Evolutionary conservation across 257 asterid genomes (phyloP).

Genomic region (Petrea volubilis): DNA sequence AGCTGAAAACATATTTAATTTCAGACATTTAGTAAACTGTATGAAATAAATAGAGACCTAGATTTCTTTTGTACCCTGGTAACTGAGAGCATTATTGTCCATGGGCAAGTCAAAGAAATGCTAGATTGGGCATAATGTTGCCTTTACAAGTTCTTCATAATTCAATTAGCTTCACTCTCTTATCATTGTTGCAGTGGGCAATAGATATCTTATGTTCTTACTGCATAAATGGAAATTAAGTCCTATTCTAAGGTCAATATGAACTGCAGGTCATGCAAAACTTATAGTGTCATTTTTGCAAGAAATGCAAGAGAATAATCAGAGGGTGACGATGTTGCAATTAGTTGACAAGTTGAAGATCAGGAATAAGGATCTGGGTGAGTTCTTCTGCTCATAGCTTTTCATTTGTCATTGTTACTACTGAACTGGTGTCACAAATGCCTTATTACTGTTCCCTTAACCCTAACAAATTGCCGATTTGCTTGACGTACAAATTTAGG

Average conservation of each 20-base stretch:
- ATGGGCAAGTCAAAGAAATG: conserved; percentile 2
- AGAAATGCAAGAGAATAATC: conserved; percentile 76
- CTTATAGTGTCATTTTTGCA: conserved; percentile 59
- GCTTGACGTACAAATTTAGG: not conserved
- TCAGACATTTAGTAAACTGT: conserved; percentile 4
- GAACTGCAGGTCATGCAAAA: conserved; percentile 72
- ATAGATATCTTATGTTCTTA: not conserved
- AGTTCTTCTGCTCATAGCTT: conserved; percentile 33
- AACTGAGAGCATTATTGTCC: not conserved
- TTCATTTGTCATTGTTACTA: not conserved
- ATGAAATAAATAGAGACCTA: not conserved
- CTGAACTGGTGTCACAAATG: not conserved
- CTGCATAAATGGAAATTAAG: not conserved
- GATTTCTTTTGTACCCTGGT: not conserved
- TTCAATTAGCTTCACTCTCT: not conserved
- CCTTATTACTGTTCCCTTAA: not conserved
- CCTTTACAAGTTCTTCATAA: not conserved
- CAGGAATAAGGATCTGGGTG: conserved; percentile 65
- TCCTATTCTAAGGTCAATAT: conserved; percentile 20
- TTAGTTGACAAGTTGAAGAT: conserved; percentile 82
- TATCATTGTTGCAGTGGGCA: not conserved
- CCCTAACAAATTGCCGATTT: not conserved
- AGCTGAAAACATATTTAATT: not conserved
- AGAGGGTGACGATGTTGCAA: conserved; percentile 81
- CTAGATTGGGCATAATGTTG: not conserved